Base-by-base conservation (phyloP, 495 filamentous ascomycete genomes). In the Tuber indicum region DNA sequence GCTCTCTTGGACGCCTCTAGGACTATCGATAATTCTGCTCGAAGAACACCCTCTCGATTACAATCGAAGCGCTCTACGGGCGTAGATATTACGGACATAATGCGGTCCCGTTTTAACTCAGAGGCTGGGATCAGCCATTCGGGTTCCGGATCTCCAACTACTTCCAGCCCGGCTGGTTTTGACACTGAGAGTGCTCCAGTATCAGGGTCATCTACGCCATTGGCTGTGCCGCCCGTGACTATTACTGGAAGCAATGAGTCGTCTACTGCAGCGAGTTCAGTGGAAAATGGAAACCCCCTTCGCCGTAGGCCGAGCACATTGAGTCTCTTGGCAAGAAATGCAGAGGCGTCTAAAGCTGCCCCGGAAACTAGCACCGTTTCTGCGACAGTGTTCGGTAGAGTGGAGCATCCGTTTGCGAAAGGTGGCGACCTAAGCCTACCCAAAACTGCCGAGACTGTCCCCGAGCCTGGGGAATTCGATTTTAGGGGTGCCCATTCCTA, bases 1-100 rank as follows among this genome's bases (percentile, higher is more conserved):
- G 95, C 96, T 12, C 86, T 99, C 9, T 87, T 96, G 14, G 96
- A 99, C 85, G 96, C 96, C 23, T 96, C 94, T 3, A 94, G 92
- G 83, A 93, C 92, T 2, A 93, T 96, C 78, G 92, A 97, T 81
- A 90, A 91, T 77, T 86, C 89, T 1, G 80, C 90, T 82, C 86
- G 90, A 79, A 86, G 88, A 81, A 87, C 87, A 72, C 85, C 88
- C 75, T 80, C 79, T 75, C 78, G 70, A 23, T 58, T 74, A 71
- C 80, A 78, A 36, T 19, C 75, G 46, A 78, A 75, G 69, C 62
- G 79, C 74, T 36, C 78, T 21, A 74, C 62, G 23, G 73, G 74
- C 21, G 74, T 80, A 32, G 78, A 80, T 73, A 80, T 80, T 36
- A 72, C 36, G 71, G 71, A 42, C 71, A 72, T 72, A 46, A 46